A percentile compares a stretch with the other conserved stretches of the same genome.
Evolutionary conservation across 768 basidiomycete species (phyloP).

Genomic region (Polyporus arcularius): DNA sequence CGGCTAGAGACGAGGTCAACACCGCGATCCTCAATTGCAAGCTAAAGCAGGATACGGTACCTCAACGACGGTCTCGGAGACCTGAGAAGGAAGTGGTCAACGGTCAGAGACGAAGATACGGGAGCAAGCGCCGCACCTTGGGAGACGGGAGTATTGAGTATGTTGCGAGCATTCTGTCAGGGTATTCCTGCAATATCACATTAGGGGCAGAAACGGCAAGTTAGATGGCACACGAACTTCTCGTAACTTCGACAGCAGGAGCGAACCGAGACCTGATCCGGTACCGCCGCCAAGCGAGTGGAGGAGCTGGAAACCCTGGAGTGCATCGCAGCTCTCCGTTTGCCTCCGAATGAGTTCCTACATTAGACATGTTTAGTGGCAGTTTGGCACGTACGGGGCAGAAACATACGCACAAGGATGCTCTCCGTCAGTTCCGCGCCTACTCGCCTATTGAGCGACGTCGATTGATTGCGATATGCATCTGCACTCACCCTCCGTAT

Average conservation of each 20-base stretch:
- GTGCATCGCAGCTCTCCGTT: constrained; percentile 76
- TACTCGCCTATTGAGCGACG: constrained; percentile 26
- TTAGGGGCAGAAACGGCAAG: constrained; percentile 20
- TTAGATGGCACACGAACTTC: constrained; percentile 49
- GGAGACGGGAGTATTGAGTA: constrained; percentile 58
- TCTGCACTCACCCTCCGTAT: constrained; percentile 74
- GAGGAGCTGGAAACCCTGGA: constrained; percentile 90
- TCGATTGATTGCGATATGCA: background rate
- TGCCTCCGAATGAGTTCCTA: constrained; percentile 80
- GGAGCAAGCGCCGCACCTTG: constrained; percentile 38
- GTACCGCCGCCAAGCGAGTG: constrained; percentile 94
- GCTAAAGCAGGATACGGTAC: constrained; percentile 27
- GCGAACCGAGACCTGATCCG: constrained; percentile 81
- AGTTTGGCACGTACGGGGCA: background rate
- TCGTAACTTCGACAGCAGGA: constrained; percentile 78
- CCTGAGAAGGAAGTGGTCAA: constrained; percentile 17
- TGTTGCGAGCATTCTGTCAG: constrained; percentile 51
- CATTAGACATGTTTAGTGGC: background rate
- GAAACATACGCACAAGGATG: constrained; percentile 53
- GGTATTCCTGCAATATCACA: constrained; percentile 56
- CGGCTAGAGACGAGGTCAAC: constrained; percentile 41
- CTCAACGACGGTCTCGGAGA: constrained; percentile 58
- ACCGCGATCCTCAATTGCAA: background rate
- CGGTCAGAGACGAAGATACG: background rate
- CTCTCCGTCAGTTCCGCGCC: constrained; percentile 90